Base-by-base conservation (phyloP, 176 grass and related monocot species). In the Puya raimondii region DNA sequence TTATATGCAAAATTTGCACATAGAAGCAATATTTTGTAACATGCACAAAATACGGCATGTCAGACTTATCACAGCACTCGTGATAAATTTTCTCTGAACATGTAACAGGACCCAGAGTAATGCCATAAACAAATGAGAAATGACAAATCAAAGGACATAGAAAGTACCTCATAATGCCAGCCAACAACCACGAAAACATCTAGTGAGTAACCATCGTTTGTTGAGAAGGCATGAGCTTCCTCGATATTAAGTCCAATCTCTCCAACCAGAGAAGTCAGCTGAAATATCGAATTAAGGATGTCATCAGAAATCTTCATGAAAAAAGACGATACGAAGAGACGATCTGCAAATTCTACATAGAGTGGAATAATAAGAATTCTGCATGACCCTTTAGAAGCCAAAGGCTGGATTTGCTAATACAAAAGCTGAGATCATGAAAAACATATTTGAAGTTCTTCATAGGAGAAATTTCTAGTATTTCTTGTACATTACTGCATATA, bases 121-220 rank as follows among this genome's bases (percentile, higher is more conserved):
- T 42, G 6, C 33, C 33, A 42, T 42, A 42, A 42, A 42, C 33
- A 42, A 42, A 42, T 42, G 33, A 42, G 33, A 42, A 42, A 42
- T 42, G 33, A 42, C 33, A 42, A 42, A 42, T 23, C 33, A 5
- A 42, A 42, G 33, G 33, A 42, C 33, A 0, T 42, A 42, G 33
- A 7, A 42, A 42, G 33, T 6, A 42, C 33, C 33, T 42, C 33
- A 67, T 17, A 67, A 47, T 67, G 29, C 65, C 65, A 67, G 65
- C 65, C 65, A 67, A 47, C 29, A 67, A 67, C 65, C 9, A 67
- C 65, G 49, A 67, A 67, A 33, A 67, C 65, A 67, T 67, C 65
- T 67, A 67, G 47, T 49, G 65, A 67, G 65, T 67, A 67, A 47
- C 65, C 65, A 67, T 67, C 65, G 18, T 67, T 67, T 48, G 65